Evolutionary conservation across 768 basidiomycete species (phyloP), one percentile per base, ranked within the genome.

Genomic region (Tricholoma sp.): DNA sequence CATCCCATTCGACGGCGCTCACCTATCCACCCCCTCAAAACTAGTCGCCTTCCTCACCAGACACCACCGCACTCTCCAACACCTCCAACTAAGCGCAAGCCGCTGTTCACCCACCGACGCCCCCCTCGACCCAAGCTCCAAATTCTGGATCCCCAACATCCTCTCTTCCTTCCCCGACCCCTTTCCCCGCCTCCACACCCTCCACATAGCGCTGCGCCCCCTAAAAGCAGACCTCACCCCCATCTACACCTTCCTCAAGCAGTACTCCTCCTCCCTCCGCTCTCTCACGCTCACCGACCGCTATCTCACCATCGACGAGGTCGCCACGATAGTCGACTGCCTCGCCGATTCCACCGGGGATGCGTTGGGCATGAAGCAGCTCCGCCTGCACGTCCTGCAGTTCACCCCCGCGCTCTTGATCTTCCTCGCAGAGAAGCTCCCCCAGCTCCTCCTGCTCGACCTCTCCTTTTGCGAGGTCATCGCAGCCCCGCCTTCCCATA

Each of bases 1-100:
- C 29, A 76, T 80, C 13, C 79, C 80, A 6, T 77, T 73, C 51
- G 73, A 80, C 42, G 77, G 78, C 6, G 65, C 62, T 6, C 76
- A 79, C 34, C 69, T 81, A 24, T 63, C 70, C 9, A 65, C 74
- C 32, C 70, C 72, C 0, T 34, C 49, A 17, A 41, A 60, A 8
- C 68, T 81, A 17, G 68, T 67, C 12, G 54, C 31, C 2, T 78
- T 79, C 59, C 57, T 81, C 15, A 53, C 62, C 10, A 69, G 65
- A 32, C 78, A 80, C 57, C 57, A 64, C 41, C 39, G 44, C 7
- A 72, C 69, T 0, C 62, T 80, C 50, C 67, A 68, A 50, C 68
- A 70, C 7, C 58, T 81, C 37, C 66, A 65, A 20, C 66, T 81
- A 12, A 65, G 61, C 45, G 70, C 75, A 13, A 71, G 63, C 37